These are phyloP conservation scores for Bullera alba DNA, from an alignment of 768 basidiomycete species.

Conservation along the genomic window DNA sequence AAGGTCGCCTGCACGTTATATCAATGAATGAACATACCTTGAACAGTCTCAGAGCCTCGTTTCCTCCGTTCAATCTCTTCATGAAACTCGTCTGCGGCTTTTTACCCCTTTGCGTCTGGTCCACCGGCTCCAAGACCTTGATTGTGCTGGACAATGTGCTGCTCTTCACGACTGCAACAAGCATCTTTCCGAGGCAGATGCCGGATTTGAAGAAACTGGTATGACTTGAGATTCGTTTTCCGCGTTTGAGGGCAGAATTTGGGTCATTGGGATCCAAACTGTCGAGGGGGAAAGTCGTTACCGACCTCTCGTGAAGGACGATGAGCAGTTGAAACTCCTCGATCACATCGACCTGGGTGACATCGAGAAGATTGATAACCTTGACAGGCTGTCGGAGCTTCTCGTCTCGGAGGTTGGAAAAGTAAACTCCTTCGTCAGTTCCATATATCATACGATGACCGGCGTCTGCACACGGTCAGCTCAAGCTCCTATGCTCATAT, in stretches of 20 bases:
- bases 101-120: constrained; percentile 59
- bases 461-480: constrained; percentile 53
- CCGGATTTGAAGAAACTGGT: constrained; percentile 98
- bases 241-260: constrained; percentile 80
- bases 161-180: constrained; percentile 96
- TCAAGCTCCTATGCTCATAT: background rate
- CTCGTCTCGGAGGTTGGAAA: constrained; percentile 73
- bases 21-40: constrained; percentile 55
- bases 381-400: constrained; percentile 72
- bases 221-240: constrained; percentile 89
- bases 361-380: constrained; percentile 79
- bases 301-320: constrained; percentile 98
- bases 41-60: constrained; percentile 86
- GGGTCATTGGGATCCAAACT: constrained; percentile 85
- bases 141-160: constrained; percentile 92
- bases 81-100: constrained; percentile 60
- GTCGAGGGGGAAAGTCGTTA: constrained; percentile 91
- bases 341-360: constrained; percentile 89
- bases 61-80: constrained; percentile 86
- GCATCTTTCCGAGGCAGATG: constrained; percentile 75
- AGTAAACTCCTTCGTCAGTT: constrained; percentile 94
- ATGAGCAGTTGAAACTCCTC: constrained; percentile 93
- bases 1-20: background rate
- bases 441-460: constrained; percentile 87
- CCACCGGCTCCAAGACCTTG: constrained; percentile 93